Evolutionary conservation across 345 rosid genomes (phyloP).

Genomic region (Eucalyptus cladocalyx): DNA sequence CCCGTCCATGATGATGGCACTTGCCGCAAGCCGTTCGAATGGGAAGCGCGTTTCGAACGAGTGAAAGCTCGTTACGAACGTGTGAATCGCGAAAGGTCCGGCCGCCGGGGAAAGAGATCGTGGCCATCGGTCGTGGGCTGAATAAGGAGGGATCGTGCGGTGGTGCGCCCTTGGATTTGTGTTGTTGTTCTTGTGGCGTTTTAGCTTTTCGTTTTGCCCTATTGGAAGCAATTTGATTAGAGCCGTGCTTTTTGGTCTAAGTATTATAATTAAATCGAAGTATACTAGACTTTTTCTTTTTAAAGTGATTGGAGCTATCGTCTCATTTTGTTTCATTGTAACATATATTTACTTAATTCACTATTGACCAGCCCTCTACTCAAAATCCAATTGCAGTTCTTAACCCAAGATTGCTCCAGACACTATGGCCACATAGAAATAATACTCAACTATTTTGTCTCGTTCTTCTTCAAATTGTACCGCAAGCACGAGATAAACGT

Average conservation of each 20-base stretch:
- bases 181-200: neutral
- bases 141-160: neutral
- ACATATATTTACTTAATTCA: neutral
- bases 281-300: neutral
- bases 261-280: neutral
- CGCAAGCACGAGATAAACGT: neutral
- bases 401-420: no score
- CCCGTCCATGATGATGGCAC: neutral
- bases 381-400: neutral
- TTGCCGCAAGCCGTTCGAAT: neutral
- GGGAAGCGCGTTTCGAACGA: no score
- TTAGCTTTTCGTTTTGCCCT: neutral
- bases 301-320: neutral
- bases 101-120: neutral
- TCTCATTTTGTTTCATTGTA: rapidly evolving
- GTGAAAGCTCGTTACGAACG: neutral
- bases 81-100: neutral
- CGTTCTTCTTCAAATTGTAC: no score
- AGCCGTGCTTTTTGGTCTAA: neutral
- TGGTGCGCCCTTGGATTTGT: neutral
- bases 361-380: neutral
- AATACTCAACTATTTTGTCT: neutral
- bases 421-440: neutral
- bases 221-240: neutral
- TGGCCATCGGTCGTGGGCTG: neutral